Conservation (phyloP, 106 monocot species). For the Allium cepa region DNA sequence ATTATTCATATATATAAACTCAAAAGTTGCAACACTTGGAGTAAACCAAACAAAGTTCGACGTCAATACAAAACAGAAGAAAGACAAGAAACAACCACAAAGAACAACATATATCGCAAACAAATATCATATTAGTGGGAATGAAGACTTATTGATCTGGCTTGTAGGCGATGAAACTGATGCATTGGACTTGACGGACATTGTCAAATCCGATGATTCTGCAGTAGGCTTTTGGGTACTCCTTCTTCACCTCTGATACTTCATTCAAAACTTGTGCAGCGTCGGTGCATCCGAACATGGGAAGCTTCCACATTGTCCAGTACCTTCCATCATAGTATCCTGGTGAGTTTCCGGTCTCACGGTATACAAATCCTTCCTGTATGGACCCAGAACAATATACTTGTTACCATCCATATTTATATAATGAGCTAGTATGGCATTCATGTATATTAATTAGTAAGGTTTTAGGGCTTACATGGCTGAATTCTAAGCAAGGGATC, state of each 20-base stretch:
- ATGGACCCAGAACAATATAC: neutral
- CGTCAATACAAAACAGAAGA: no score
- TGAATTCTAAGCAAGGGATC: slow-evolving; percentile 56
- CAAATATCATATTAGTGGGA: neutral
- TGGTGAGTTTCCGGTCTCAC: slow-evolving; percentile 33
- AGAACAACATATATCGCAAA: no score
- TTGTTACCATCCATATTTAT: neutral
- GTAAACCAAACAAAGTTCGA: no score
- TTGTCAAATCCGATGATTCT: slow-evolving; percentile 67
- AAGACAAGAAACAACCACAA: no score
- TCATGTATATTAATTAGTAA: neutral
- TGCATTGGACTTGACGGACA: slow-evolving; percentile 48
- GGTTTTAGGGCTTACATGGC: slow-evolving; percentile 16
- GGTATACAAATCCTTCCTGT: slow-evolving; percentile 42
- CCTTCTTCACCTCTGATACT: slow-evolving; percentile 33
- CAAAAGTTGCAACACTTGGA: no score
- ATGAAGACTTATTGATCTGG: neutral
- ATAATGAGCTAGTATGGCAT: neutral
- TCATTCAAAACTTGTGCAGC: slow-evolving; percentile 37
- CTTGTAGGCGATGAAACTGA: slow-evolving; percentile 58
- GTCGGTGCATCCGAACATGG: slow-evolving; percentile 64
- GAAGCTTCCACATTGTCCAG: slow-evolving; percentile 82
- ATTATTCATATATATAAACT: no score
- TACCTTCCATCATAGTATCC: slow-evolving; percentile 72
- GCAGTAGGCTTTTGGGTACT: slow-evolving; percentile 29